Evolutionary conservation across 106 monocot species (phyloP), one percentile per base, ranked within the genome.

Genomic region (Iris macrosiphon): DNA sequence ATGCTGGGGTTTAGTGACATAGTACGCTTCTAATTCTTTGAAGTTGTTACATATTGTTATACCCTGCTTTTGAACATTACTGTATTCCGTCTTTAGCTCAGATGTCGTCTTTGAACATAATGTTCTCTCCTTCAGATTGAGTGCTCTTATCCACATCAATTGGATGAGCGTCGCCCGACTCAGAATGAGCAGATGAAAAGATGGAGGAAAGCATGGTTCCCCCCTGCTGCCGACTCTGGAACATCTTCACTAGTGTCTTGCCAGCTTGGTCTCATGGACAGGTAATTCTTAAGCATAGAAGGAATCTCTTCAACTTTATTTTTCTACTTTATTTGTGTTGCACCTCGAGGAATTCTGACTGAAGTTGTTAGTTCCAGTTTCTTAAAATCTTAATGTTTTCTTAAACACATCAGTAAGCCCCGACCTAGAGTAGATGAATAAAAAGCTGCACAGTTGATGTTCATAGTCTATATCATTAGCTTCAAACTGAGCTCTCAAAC

Each of bases 1-100:
- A 78, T 52, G 66, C 63, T 98, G 54, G 96, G 96, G 11, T 98
- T 98, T 39, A 98, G 96, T 65, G 96, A 98, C 62, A 98, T 90
- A 55, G 96, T 98, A 76, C 34, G 72, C 50, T 31, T 40, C 58
- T 27, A 19, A 16, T 32, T 60, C 33, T 33, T 32, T 21, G 21
- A 40, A 19, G 18, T 46, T 56, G 2, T 56, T 32, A 45, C 29
- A 32, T 44, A 32, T 31, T 61, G 12, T 4, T 51, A 25, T 60
- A 50, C 19, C 22, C 18, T 57, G 37, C 30, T 28, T 67, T 23
- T 35, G n/a, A n/a, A n/a, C 35, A 59, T 7, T 30, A 54, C 7
- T 20, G 13, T 39, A 31, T 19, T 63, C 40, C 30, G 48, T 22
- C 21, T 62, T 49, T 18, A 29, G 31, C 24, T 63, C 46, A 44